Conservation (phyloP, 225 moss, liverwort and hornwort species). For the Polytrichum commune region DNA sequence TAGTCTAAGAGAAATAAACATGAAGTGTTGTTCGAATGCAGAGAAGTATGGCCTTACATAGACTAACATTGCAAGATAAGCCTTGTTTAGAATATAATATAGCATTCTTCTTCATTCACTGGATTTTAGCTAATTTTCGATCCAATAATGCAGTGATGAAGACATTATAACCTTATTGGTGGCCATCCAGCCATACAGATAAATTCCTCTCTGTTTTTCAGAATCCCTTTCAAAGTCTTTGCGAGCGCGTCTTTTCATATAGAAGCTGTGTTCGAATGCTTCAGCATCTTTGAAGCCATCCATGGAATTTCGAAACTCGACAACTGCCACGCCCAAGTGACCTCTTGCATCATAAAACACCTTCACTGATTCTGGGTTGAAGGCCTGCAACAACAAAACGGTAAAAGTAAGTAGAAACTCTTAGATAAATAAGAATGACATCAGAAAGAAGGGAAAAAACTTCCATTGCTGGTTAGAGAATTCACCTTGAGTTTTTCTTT, state of each 20-base stretch:
- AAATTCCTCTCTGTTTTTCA: constrained; percentile 10
- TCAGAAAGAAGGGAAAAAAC: background rate
- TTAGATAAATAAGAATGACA: background rate
- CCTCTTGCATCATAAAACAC: constrained; percentile 53
- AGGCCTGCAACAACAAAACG: constrained; percentile 24
- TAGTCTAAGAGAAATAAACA: no score
- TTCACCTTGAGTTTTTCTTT: constrained; percentile 42
- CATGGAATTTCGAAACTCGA: constrained; percentile 53
- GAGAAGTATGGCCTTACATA: background rate
- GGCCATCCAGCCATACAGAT: constrained; percentile 81
- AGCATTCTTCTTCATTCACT: no score
- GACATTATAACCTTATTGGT: constrained; percentile 35
- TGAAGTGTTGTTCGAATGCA: background rate
- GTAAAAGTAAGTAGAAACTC: background rate
- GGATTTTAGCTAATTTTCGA: no score
- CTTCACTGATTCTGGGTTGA: constrained; percentile 47
- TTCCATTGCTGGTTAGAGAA: no score
- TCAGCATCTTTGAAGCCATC: constrained; percentile 72
- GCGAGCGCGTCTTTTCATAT: constrained; percentile 39
- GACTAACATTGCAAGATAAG: background rate
- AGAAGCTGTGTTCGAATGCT: constrained; percentile 69
- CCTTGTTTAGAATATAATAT: no score
- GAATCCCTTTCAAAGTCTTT: constrained; percentile 48
- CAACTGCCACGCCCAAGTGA: constrained; percentile 56
- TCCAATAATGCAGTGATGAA: background rate